Percentiles rank a stretch among this genome's conserved stretches.
These are phyloP conservation scores for Microdochium trichocladiopsis DNA, from an alignment of 2,329 filamentous ascomycete species.

Conservation along the genomic window DNA sequence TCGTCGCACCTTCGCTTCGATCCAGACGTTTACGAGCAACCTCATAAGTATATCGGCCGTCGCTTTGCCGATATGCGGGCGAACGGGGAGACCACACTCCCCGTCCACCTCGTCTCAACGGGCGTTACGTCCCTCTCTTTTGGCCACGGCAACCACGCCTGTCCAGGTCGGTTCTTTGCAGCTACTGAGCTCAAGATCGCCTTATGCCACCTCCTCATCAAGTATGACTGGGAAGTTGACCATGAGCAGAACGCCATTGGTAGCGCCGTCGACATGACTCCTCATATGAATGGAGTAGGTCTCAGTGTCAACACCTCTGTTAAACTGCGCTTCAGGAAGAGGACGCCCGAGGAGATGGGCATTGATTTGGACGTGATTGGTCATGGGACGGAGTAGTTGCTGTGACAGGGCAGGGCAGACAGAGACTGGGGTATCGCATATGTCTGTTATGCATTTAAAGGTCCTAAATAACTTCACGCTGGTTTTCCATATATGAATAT, in stretches of 20 bases:
- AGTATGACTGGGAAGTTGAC: conserved; percentile 18
- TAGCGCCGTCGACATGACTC: not conserved
- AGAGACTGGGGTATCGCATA: not conserved
- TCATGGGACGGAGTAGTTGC: not conserved
- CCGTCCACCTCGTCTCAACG: conserved; percentile 20
- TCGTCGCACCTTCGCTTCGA: conserved; percentile 2
- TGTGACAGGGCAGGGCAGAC: not conserved
- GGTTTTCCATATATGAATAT: not conserved
- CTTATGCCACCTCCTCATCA: conserved; percentile 18
- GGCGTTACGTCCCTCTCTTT: conserved; percentile 22
- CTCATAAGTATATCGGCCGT: conserved; percentile 10
- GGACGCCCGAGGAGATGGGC: not conserved
- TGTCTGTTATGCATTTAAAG: not conserved
- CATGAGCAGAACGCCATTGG: not conserved
- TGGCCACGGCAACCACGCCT: conserved; percentile 32
- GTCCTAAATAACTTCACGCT: not conserved
- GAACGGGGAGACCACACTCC: not conserved
- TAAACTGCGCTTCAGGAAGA: not conserved
- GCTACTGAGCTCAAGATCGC: conserved; percentile 26
- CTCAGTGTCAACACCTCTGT: not conserved
- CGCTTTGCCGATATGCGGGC: conserved; percentile 9
- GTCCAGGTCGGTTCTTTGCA: conserved; percentile 23
- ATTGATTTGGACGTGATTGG: not conserved
- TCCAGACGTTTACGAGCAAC: conserved; percentile 8
- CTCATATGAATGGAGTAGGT: not conserved